Percentiles rank a stretch among this genome's conserved stretches.
phyloP scores from a whole-genome alignment of 768 basidiomycete genomes.

The Boletellus emodensis region DNA sequence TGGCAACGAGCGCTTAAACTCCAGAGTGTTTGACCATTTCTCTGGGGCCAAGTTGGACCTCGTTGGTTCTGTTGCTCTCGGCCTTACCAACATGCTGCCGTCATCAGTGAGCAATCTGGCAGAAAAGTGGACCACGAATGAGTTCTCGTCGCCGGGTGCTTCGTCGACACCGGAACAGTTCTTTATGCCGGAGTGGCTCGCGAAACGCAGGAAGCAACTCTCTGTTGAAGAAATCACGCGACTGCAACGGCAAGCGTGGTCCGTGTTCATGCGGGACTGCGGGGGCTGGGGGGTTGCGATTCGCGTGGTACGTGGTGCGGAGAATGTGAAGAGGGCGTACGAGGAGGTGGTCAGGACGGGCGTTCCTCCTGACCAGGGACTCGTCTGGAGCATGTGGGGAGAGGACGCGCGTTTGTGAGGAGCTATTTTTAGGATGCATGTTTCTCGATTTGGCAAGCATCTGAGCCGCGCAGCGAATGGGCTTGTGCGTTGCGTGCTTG shows the following conservation, averaged over 20 bases:
- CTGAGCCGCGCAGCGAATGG: background rate
- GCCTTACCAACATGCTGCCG: conserved; percentile 55
- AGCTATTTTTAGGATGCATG: background rate
- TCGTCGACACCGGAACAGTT: conserved; percentile 43
- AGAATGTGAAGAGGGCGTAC: conserved; percentile 48
- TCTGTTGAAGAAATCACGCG: conserved; percentile 42
- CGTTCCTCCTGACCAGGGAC: conserved; percentile 51
- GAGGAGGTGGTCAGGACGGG: conserved; percentile 41
- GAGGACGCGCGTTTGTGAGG: conserved; percentile 18
- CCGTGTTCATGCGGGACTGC: conserved; percentile 54
- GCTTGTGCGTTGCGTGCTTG: background rate
- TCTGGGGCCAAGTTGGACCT: conserved; percentile 22
- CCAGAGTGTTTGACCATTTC: conserved; percentile 41
- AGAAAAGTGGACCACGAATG: conserved; percentile 39
- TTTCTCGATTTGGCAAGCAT: background rate
- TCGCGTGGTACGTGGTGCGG: conserved; percentile 44
- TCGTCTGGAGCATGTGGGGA: conserved; percentile 68
- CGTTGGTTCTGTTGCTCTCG: conserved; percentile 44
- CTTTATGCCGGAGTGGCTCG: conserved; percentile 70
- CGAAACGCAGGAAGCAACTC: conserved; percentile 48
- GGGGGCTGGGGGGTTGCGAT: conserved; percentile 49
- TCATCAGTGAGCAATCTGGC: conserved; percentile 31
- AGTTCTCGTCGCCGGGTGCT: conserved; percentile 19
- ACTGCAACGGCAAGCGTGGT: conserved; percentile 56
- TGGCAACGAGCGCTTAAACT: conserved; percentile 51